Percentiles rank a stretch among this genome's conserved stretches.
phyloP scores from a whole-genome alignment of 495 filamentous ascomycete species.

The Penicillium tannophilum region DNA sequence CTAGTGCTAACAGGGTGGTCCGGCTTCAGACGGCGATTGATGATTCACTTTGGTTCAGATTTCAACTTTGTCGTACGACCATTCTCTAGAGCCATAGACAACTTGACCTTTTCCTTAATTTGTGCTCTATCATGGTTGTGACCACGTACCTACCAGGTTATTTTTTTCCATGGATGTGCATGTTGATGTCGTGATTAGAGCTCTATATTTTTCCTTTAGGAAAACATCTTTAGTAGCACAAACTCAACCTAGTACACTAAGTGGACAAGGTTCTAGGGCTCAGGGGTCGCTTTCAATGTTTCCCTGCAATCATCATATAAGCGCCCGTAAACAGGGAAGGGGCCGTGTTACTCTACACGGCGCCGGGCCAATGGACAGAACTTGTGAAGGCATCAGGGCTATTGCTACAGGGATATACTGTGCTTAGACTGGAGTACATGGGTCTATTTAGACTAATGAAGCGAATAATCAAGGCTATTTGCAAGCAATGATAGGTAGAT shows the following conservation, averaged over 20 bases:
- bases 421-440: neutral
- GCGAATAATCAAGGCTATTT: constrained; percentile 9
- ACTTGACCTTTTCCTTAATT: neutral
- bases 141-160: too few relatives aligned
- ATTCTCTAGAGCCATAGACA: neutral
- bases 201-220: neutral
- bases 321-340: neutral
- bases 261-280: constrained; percentile 7
- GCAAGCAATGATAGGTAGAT: constrained; percentile 3
- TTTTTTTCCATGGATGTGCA: neutral
- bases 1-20: neutral
- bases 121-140: neutral
- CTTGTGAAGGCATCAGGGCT: neutral
- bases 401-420: too few relatives aligned
- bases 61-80: constrained; percentile 16
- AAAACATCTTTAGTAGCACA: neutral
- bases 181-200: neutral
- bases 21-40: neutral
- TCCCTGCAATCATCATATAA: constrained; percentile 2
- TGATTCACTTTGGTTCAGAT: constrained; percentile 19
- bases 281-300: constrained; percentile 2
- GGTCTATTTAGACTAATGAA: neutral
- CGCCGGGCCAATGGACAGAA: neutral
- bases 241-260: neutral
- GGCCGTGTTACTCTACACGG: constrained; percentile 21